Base-by-base conservation (phyloP, 805 yeast genomes). In the Metschnikowia hibisci region DNA sequence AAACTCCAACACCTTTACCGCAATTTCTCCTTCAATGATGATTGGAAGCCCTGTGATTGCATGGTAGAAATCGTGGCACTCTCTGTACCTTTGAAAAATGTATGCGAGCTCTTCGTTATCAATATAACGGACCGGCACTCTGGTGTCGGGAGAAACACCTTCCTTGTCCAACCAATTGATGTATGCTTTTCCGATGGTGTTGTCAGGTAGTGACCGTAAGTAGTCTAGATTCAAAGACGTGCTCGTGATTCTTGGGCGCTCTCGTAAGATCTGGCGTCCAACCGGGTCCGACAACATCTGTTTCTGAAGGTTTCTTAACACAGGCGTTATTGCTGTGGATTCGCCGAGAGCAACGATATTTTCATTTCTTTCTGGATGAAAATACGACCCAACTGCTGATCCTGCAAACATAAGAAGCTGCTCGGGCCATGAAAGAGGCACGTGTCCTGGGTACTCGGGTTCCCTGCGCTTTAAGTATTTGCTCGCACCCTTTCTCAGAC, bases 31-130 rank as follows among this genome's bases (percentile, higher is more conserved):
- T 58, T 93, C 98, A 51, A 93, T 78, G 34, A 86, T 82, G 36
- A 90, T 86, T 0, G 98, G 98, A 39, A 87, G 72, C 12, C 95
- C 91, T 0, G 95, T 84, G 23, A 93, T 73, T 1, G 98, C 87
- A 60, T 93, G 99, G 60, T 89, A 91, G 57, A 93, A 93, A 59
- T 93, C 99, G 58, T 93, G 99, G 59, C 96, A 90, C 61, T 93
- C 98, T 41, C 99, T 77, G 61, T 91, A 93, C 54, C 99, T 71
- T 61, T 88, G 95, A 71, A 82, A 88, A n/a, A 91, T 84, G 58
- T 84, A 93, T 0, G 96, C 96, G 52, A 87, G 77, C 56, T 88
- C 95, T 34, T 87, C 90, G 58, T 93, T 89, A 50, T 87, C 90
- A 33, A 93, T 87, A 63, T 79, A 93, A 47, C 79, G 80, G 8